phyloP scores from a whole-genome alignment of 345 rosid genomes.

The Sisymbrium irio region DNA sequence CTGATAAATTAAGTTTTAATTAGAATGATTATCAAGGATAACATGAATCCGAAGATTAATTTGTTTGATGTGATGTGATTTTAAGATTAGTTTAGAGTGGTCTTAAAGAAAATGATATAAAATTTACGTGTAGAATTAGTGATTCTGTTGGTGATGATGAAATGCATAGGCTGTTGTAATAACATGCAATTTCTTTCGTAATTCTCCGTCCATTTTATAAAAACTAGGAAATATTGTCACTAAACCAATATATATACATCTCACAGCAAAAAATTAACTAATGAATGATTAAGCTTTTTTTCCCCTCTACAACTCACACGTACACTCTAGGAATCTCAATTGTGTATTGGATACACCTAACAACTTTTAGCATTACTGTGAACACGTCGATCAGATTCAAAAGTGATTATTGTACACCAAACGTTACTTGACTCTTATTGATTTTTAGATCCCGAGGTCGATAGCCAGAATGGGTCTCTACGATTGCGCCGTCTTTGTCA shows the following conservation, averaged over 20 bases:
- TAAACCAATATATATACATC: not conserved
- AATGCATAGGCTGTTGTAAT: no score
- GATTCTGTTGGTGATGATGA: not conserved
- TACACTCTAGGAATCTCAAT: not conserved
- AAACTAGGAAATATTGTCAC: not conserved
- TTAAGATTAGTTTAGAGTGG: no score
- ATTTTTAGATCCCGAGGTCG: not conserved
- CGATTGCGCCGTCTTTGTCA: no score
- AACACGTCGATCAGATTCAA: not conserved
- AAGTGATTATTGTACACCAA: not conserved
- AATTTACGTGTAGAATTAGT: not conserved
- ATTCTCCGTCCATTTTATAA: not conserved
- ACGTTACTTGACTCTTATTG: not conserved
- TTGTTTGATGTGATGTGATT: no score
- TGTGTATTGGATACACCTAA: not conserved
- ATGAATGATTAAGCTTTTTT: not conserved
- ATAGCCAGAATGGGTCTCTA: not conserved
- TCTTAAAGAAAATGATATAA: no score
- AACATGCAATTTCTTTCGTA: not conserved
- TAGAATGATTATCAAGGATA: no score
- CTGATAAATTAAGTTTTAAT: no score
- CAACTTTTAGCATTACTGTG: not conserved
- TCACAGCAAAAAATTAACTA: not conserved
- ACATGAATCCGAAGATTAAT: no score
- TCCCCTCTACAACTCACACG: not conserved